Conservation (phyloP, 768 basidiomycete genomes). For the Hirschioporus abietinus region DNA sequence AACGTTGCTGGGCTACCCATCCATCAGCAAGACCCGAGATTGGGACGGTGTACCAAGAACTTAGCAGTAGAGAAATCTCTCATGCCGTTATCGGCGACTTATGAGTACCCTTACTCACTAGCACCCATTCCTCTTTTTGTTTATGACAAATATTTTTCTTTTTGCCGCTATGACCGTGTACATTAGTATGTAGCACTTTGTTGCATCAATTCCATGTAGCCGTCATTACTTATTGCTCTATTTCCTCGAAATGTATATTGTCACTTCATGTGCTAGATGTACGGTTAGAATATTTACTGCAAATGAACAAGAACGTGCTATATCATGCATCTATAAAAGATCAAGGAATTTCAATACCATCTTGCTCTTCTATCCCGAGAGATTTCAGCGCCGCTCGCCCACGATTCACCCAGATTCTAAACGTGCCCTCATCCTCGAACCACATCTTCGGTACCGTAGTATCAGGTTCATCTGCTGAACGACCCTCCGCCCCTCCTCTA, state of each 20-base stretch:
- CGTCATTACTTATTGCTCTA: no score
- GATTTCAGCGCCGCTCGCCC: conserved; percentile 46
- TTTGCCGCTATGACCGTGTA: no score
- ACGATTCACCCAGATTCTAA: conserved; percentile 45
- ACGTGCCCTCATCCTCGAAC: conserved; percentile 42
- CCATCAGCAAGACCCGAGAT: conserved; percentile 36
- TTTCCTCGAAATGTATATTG: no score
- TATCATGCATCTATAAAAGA: neutral
- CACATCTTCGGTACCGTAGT: conserved; percentile 33
- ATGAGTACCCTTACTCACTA: neutral
- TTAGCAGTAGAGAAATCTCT: neutral
- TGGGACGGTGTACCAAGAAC: conserved; percentile 15
- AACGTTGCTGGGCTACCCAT: conserved; percentile 37
- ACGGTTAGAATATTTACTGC: neutral
- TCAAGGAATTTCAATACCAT: conserved; percentile 29
- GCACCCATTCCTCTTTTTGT: no score
- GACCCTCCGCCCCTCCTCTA: conserved; percentile 1
- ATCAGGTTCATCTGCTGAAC: neutral
- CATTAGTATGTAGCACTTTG: no score
- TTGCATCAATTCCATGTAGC: no score
- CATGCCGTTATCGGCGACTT: neutral
- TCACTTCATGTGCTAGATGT: no score
- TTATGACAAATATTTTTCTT: no score
- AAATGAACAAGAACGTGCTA: neutral
- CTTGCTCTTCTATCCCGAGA: conserved; percentile 40